phyloP scores from a whole-genome alignment of 441 rosid species.

The Erodium moschatum region DNA sequence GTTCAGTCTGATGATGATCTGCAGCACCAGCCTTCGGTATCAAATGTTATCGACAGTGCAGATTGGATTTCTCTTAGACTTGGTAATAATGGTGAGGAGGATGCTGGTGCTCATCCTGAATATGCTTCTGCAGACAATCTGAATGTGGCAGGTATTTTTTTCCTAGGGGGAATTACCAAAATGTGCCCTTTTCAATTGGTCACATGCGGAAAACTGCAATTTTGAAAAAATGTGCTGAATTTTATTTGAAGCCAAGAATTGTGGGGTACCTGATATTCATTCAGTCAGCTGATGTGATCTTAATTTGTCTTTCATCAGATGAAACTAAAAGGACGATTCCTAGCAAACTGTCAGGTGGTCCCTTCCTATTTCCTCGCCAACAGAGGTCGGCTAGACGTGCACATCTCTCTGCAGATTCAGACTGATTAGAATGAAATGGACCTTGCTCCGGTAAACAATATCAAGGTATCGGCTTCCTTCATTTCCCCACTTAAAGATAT shows the following conservation, averaged over 20 bases:
- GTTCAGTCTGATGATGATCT: slow-evolving; percentile 4
- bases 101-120: slow-evolving; percentile 13
- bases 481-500: background rate
- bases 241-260: background rate
- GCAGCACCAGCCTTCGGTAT: slow-evolving; percentile 6
- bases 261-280: background rate
- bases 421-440: slow-evolving; percentile 7
- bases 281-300: background rate
- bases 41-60: slow-evolving; percentile 13
- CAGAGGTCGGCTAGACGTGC: slow-evolving; percentile 23
- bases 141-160: slow-evolving; percentile 23
- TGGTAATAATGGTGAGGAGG: slow-evolving; percentile 15
- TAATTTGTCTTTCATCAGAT: background rate
- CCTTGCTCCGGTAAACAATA: slow-evolving; percentile 9
- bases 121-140: slow-evolving; percentile 14
- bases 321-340: slow-evolving; percentile 4
- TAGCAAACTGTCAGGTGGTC: slow-evolving; percentile 17
- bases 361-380: slow-evolving; percentile 27
- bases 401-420: slow-evolving; percentile 9
- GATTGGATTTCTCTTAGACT: slow-evolving; percentile 27
- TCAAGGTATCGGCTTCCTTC: background rate
- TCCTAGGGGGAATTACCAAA: background rate
- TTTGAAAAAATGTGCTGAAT: too few species aligned
- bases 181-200: too few species aligned
- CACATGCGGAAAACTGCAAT: too few species aligned